Evolutionary conservation across 305 asterid genomes (phyloP), one percentile per base, ranked within the genome.

Genomic region (Solanum hybrid): DNA sequence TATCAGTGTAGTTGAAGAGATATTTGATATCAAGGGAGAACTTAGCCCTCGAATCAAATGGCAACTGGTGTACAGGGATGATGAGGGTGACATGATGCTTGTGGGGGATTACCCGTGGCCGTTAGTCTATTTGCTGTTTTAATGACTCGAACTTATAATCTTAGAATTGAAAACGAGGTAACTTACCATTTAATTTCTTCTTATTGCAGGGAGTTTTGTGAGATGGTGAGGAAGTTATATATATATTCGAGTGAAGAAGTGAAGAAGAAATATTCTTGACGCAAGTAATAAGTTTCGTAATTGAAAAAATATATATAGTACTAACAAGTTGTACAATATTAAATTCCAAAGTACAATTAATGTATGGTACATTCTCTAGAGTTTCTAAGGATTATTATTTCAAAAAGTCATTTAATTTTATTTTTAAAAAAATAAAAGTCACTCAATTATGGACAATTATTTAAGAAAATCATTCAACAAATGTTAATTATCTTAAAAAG

Each of bases 71-170:
- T 96, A 92, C 88, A 93, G 94, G 1, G 98, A 96, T 88, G 92
- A 94, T 12, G 98, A 96, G 85, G 99, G 97, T 8, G 98, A 96
- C 89, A 93, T 94, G 95, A 96, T 96, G 99, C 98, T 96, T 7
- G 93, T 96, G 78, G 99, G 99, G 3, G 98, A 96, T 87, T 96
- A 96, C 88, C 99, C 97, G 24, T 96, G 99, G 98, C 90, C 72
- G 99, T 96, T 89, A 93, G 98, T 93, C 26, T 60, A 2, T 60
- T 60, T 20, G 12, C 71, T 60, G 0, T 60, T 60, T 60, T 60
- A 60, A 20, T 60, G 5, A 60, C 26, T 22, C 71, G 26, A 60
- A 20, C 12, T 60, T 60, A 60, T 20, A 20, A 60, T 7, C 11
- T 20, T 60, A 60, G 5, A 60, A 60, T 60, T 60, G 12, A 60